Evolutionary conservation across 176 grass and related monocot genomes (phyloP).

Genomic region (Rhynchospora tenuis): DNA sequence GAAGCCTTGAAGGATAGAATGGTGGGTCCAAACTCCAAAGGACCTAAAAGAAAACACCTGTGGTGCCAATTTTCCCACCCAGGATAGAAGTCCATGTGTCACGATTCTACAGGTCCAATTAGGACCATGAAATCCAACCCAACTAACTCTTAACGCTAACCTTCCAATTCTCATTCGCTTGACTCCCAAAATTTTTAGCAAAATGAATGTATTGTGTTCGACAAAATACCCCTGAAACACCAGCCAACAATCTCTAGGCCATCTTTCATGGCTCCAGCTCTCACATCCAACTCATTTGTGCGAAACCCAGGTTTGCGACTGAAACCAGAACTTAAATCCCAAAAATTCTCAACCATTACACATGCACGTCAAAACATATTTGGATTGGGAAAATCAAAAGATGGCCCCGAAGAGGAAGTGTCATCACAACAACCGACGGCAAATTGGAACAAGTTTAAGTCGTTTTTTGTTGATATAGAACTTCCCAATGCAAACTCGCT

Average conservation of each 20-base stretch:
- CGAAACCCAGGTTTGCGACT: conserved; percentile 28
- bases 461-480: conserved; percentile 58
- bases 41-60: neutral
- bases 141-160: conserved; percentile 3
- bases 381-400: conserved; percentile 31
- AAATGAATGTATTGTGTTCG: conserved; percentile 38
- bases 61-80: conserved; percentile 15
- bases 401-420: conserved; percentile 26
- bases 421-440: neutral
- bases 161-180: neutral
- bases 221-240: conserved; percentile 11
- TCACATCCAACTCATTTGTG: conserved; percentile 76
- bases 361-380: conserved; percentile 35
- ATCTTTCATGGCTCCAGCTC: conserved; percentile 61
- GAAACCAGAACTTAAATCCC: conserved; percentile 28
- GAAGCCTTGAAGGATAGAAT: neutral
- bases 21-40: neutral
- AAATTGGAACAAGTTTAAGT: conserved; percentile 35
- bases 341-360: conserved; percentile 25
- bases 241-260: neutral
- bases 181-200: neutral
- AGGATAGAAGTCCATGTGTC: conserved; percentile 15
- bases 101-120: neutral
- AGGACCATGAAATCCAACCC: neutral
- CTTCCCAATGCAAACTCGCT: conserved; percentile 44